These are phyloP conservation scores for Colletotrichum australisinense DNA, from an alignment of 2,329 filamentous ascomycete genomes.

Conservation along the genomic window DNA sequence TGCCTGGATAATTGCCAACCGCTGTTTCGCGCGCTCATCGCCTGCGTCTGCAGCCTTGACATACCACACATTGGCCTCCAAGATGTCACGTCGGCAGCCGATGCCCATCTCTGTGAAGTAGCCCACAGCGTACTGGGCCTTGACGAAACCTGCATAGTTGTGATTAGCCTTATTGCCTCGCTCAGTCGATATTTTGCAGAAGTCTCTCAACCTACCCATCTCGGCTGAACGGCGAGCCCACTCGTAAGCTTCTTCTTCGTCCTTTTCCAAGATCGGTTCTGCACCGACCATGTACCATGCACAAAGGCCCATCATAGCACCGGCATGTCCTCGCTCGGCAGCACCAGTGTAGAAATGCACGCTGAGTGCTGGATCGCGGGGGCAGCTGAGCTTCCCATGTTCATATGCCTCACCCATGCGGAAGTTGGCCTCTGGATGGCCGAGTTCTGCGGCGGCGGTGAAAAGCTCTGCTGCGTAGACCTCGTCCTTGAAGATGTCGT, in stretches of 20 bases:
- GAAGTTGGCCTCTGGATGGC: conserved; percentile 86
- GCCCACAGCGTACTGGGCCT: conserved; percentile 93
- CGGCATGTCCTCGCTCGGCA: conserved; percentile 83
- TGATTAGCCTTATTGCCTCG: conserved; percentile 30
- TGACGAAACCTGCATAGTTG: conserved; percentile 64
- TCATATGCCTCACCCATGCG: conserved; percentile 97
- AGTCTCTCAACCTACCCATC: conserved; percentile 70
- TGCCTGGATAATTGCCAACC: conserved; percentile 86
- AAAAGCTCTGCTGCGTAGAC: conserved; percentile 93
- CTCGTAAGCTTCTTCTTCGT: conserved; percentile 95
- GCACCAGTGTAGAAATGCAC: conserved; percentile 98
- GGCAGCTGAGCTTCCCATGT: conserved; percentile 87
- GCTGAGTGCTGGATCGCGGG: conserved; percentile 89
- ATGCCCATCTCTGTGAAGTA: conserved; percentile 99
- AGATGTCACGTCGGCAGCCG: conserved; percentile 90
- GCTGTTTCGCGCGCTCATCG: conserved; percentile 88
- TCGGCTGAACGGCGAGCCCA: conserved; percentile 93
- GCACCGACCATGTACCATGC: conserved; percentile 99
- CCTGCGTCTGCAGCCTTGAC: conserved; percentile 94
- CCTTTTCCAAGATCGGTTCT: conserved; percentile 90
- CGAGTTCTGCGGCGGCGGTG: conserved; percentile 92
- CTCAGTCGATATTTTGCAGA: not conserved
- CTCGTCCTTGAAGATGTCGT: conserved; percentile 92
- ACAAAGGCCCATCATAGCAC: conserved; percentile 97
- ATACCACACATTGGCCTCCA: conserved; percentile 99